A percentile compares a stretch with the other conserved stretches of the same genome.
These are phyloP conservation scores for Pythium folliculosum DNA, from an alignment of 352 stramenopile genomes.

Conservation along the genomic window DNA sequence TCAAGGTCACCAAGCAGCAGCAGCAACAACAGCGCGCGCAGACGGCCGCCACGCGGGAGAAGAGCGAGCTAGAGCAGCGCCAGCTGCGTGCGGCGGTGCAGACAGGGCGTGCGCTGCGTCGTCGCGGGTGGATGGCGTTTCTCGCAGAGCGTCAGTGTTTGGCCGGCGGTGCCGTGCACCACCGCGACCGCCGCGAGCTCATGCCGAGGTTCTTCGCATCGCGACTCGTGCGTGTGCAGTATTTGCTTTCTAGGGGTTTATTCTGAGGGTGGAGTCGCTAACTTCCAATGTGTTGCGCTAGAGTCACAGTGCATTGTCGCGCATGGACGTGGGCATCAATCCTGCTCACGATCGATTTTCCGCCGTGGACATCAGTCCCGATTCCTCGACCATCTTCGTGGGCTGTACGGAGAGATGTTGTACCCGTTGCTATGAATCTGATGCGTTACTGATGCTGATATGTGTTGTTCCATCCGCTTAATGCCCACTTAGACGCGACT, in stretches of 20 bases:
- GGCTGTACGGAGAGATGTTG: conserved; percentile 14
- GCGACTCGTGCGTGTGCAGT: conserved; percentile 5
- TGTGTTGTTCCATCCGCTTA: neutral
- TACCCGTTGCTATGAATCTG: too few relatives aligned
- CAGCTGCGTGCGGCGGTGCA: neutral
- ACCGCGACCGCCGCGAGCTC: conserved; percentile 11
- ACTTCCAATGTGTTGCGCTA: neutral
- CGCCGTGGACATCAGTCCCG: conserved; percentile 10
- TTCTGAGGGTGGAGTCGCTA: neutral
- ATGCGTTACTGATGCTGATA: neutral
- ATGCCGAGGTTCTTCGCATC: conserved; percentile 5
- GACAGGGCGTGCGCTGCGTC: conserved; percentile 1
- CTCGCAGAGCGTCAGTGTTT: conserved; percentile 12
- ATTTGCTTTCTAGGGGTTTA: neutral
- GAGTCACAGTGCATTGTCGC: neutral
- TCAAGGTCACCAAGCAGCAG: conserved; percentile 38
- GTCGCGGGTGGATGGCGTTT: conserved; percentile 17
- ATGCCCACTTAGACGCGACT: conserved; percentile 9
- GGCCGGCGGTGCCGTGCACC: neutral
- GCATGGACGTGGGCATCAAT: conserved; percentile 5
- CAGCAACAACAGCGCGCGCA: conserved; percentile 15
- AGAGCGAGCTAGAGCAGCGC: neutral
- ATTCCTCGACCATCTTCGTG: conserved; percentile 6
- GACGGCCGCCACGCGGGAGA: neutral
- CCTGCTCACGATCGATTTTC: conserved; percentile 14